Evolutionary conservation across 495 filamentous ascomycete species (phyloP), one percentile per base, ranked within the genome.

Genomic region (Xylaria bambusicola): DNA sequence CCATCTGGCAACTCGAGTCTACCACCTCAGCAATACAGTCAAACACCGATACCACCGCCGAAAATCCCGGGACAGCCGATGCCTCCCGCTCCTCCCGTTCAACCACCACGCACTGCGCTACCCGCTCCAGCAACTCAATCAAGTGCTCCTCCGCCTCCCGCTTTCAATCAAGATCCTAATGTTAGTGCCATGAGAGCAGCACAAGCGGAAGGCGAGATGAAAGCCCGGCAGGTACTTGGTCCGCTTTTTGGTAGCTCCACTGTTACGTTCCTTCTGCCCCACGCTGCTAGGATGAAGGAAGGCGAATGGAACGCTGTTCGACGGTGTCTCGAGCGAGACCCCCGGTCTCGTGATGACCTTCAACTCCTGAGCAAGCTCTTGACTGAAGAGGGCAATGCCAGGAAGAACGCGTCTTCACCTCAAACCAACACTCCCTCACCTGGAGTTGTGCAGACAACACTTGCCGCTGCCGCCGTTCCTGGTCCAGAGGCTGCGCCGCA

Each of bases 251-350:
- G 75, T 20, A 80, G 84, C 9, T 85, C 87, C 1, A 85, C 86
- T 0, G 82, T 91, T 5, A 73, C 77, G n/a, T 84, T 89, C 63
- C 71, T 91, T 6, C 75, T 92, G 15, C 81, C 84, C 10, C 84
- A 88, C 51, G 85, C 85, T 1, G 83, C 82, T 6, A 79, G 78
- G 18, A 87, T 86, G 75, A 76, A 83, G 31, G 74, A 80, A 13
- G 71, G 73, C 3, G 88, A 92, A 66, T 84, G 90, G 75, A 76
- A 78, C 26, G 76, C 90, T 10, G 81, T 92, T 55, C 77, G 79
- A 36, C 77, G 80, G 48, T 84, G 88, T 21, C 74, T 87, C 9
- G 73, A 74, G 47, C 75, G 75, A 0, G 82, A 87, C 44, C 81
- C 80, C 1, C 66, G 64, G 35, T 68, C 80, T 0, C 70, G 77